Evolutionary conservation across 345 rosid genomes (phyloP).

Genomic region (Melastoma malabathricum): DNA sequence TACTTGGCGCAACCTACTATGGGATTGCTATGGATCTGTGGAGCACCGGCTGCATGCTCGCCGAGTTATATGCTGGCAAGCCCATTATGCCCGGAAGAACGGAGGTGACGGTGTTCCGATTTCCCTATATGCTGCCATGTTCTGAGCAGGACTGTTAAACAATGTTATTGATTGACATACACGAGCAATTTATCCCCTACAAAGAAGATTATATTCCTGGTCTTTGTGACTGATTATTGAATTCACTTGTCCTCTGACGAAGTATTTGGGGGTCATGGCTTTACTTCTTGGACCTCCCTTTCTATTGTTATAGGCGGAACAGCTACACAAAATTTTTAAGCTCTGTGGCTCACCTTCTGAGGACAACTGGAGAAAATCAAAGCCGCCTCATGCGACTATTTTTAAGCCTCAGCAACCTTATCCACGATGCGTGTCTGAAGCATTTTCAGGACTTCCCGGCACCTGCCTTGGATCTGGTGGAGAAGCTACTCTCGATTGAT

Average conservation of each 20-base stretch:
- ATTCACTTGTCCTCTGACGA: too few species aligned
- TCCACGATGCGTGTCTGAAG: slow-evolving; percentile 76
- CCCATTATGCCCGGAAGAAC: slow-evolving; percentile 99
- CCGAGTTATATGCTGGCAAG: slow-evolving; percentile 91
- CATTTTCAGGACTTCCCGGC: slow-evolving; percentile 87
- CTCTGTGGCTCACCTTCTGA: slow-evolving; percentile 96
- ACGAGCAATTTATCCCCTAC: too few species aligned
- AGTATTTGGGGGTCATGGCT: neutral
- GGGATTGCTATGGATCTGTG: slow-evolving; percentile 87
- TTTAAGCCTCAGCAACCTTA: slow-evolving; percentile 98
- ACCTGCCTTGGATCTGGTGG: slow-evolving; percentile 79
- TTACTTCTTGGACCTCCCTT: neutral
- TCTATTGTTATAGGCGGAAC: slow-evolving; percentile 63
- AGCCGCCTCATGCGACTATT: slow-evolving; percentile 93
- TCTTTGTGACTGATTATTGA: too few species aligned
- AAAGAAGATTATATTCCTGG: too few species aligned
- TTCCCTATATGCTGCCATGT: neutral
- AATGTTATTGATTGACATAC: too few species aligned
- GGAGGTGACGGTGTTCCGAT: slow-evolving; percentile 37
- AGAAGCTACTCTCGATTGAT: slow-evolving; percentile 72
- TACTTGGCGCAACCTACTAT: slow-evolving; percentile 87
- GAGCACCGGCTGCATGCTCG: slow-evolving; percentile 96
- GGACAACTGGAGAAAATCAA: slow-evolving; percentile 88
- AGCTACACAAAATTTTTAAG: slow-evolving; percentile 94
- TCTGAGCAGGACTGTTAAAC: too few species aligned